Conservation (phyloP, 2,329 filamentous ascomycete genomes). For the Didymella segeticola region DNA sequence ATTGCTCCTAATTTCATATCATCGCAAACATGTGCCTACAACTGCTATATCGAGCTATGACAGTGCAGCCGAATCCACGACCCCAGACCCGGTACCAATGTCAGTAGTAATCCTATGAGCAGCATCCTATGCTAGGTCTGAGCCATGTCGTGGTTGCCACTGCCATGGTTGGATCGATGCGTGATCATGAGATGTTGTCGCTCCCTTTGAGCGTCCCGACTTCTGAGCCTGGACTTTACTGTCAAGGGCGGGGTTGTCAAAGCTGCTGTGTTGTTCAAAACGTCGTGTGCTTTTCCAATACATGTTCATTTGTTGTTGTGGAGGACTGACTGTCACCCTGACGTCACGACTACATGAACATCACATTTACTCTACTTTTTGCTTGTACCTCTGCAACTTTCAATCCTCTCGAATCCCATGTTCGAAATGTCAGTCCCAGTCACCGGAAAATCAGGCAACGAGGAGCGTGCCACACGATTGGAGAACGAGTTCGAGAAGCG, state of each 20-base stretch:
- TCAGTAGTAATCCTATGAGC: neutral
- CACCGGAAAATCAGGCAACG: conserved; percentile 15
- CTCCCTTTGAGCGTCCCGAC: neutral
- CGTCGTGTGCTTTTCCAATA: too few relatives aligned
- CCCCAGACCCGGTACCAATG: neutral
- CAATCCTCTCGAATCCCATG: neutral
- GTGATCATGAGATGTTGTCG: neutral
- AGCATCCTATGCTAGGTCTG: neutral
- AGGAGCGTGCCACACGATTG: conserved; percentile 18
- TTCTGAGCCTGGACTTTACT: too few relatives aligned
- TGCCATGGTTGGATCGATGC: neutral
- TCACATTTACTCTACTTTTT: too few relatives aligned
- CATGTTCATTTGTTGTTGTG: neutral
- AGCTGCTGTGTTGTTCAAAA: too few relatives aligned
- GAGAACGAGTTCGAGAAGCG: conserved; percentile 29
- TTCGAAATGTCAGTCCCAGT: conserved; percentile 13
- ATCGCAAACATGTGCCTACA: too few relatives aligned
- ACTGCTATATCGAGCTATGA: too few relatives aligned
- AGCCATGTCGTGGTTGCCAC: neutral
- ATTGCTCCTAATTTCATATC: too few relatives aligned
- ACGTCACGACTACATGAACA: neutral
- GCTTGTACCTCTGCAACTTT: neutral
- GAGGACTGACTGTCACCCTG: neutral
- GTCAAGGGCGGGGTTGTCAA: too few relatives aligned
- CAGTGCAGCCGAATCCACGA: too few relatives aligned